Percentiles rank a stretch among this genome's conserved stretches.
These are phyloP conservation scores for Aspergillus nomiae DNA, from an alignment of 2,329 filamentous ascomycete genomes.

Conservation along the genomic window DNA sequence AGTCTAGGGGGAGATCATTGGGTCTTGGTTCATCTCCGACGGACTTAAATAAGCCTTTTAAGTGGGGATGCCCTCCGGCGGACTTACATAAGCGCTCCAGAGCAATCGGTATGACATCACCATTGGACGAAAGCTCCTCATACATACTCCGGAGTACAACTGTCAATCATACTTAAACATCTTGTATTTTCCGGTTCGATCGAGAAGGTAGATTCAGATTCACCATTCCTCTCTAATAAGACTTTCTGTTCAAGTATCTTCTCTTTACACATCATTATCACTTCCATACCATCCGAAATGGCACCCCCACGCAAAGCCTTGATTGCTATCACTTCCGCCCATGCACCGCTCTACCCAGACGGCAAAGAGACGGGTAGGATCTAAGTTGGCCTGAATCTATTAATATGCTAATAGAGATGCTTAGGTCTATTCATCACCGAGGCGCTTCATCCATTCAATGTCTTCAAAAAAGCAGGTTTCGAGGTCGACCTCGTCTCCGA, in stretches of 20 bases:
- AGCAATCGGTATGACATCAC: not conserved
- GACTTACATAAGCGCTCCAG: not conserved
- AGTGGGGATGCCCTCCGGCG: not conserved
- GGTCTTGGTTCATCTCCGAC: not conserved
- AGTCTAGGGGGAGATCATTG: not conserved
- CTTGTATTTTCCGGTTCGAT: not conserved
- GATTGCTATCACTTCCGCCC: conserved; percentile 7
- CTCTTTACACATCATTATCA: not conserved
- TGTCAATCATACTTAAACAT: not conserved
- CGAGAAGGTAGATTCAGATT: not conserved
- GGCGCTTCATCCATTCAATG: conserved; percentile 11
- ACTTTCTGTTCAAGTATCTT: not conserved
- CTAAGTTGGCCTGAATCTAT: not conserved
- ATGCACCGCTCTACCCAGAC: conserved; percentile 9
- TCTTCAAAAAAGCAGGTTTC: conserved; percentile 32
- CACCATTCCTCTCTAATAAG: not conserved
- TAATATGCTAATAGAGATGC: not conserved
- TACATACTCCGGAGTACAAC: not conserved
- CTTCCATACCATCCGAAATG: not conserved
- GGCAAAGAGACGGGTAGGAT: conserved; percentile 6
- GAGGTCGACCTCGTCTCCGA: conserved; percentile 47
- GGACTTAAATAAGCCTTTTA: not conserved
- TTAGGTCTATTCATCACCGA: conserved; percentile 10
- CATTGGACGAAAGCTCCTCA: not conserved
- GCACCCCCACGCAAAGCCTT: conserved; percentile 1